Percentiles rank a stretch among this genome's conserved stretches.
These are phyloP conservation scores for Berberis thunbergii DNA, from an alignment of 164 flowering plant species.

Conservation along the genomic window DNA sequence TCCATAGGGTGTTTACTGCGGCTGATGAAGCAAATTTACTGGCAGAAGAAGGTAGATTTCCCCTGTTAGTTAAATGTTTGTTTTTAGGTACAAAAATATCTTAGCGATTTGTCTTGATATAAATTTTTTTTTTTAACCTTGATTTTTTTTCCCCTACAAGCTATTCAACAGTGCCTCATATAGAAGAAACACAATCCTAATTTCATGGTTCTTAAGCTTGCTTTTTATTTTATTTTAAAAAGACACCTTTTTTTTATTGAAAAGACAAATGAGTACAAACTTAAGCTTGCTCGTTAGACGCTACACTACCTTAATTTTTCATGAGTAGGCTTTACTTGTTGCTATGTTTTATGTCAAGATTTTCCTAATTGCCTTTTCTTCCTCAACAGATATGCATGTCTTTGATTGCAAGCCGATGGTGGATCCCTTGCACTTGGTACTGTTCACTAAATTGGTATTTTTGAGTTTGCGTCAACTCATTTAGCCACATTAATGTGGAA, in stretches of 20 bases:
- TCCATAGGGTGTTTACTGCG: slow-evolving; percentile 42
- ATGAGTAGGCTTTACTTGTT: neutral
- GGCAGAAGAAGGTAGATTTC: slow-evolving; percentile 63
- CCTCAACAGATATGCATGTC: slow-evolving; percentile 73
- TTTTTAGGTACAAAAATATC: neutral
- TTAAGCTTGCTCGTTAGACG: too few relatives aligned
- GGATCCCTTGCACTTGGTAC: slow-evolving; percentile 80
- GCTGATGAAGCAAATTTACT: slow-evolving; percentile 84
- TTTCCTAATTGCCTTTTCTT: slow-evolving; percentile 3
- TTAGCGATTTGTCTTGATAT: too few relatives aligned
- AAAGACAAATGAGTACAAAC: too few relatives aligned
- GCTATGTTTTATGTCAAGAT: neutral
- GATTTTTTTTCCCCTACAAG: too few relatives aligned
- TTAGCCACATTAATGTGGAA: neutral
- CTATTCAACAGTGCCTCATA: too few relatives aligned
- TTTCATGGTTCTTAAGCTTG: too few relatives aligned
- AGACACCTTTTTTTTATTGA: too few relatives aligned
- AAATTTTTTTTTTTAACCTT: too few relatives aligned
- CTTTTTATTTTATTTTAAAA: too few relatives aligned
- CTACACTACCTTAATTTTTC: neutral
- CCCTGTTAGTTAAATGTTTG: neutral
- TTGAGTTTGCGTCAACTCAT: neutral
- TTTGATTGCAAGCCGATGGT: slow-evolving; percentile 69
- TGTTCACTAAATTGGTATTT: slow-evolving; percentile 5
- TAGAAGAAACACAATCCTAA: too few relatives aligned